These are phyloP conservation scores for Populus hybrid DNA, from an alignment of 441 rosid genomes.

Conservation along the genomic window DNA sequence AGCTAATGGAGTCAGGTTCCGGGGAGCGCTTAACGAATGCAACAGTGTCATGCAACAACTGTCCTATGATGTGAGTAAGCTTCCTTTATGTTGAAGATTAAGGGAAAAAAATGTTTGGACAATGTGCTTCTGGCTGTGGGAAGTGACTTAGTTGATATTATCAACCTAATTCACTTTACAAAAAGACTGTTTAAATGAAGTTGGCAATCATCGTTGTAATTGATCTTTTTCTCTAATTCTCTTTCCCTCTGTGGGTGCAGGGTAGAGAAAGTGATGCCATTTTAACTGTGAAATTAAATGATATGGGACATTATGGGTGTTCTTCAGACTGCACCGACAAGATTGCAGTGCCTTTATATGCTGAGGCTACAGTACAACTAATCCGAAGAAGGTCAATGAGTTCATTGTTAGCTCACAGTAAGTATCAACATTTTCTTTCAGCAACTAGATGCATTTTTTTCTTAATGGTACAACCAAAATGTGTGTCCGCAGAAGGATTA, in stretches of 20 bases:
- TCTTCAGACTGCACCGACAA: conserved; percentile 48
- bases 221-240: not conserved
- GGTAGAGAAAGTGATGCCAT: conserved; percentile 50
- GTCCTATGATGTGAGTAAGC: conserved; percentile 45
- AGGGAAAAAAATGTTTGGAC: not conserved
- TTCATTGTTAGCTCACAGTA: conserved; percentile 55
- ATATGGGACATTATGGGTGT: conserved; percentile 72
- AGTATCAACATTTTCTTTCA: conserved; percentile 15
- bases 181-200: not conserved
- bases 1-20: conserved; percentile 75
- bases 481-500: not conserved
- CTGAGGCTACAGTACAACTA: conserved; percentile 57
- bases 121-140: not conserved
- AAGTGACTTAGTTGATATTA: no score
- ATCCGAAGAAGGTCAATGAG: conserved; percentile 56
- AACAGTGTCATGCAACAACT: conserved; percentile 63
- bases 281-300: conserved; percentile 60
- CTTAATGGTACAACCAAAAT: not conserved
- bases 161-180: no score
- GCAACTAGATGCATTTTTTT: not conserved
- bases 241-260: conserved; percentile 29
- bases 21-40: conserved; percentile 67
- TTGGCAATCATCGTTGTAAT: not conserved
- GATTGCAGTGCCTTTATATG: conserved; percentile 45
- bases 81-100: not conserved